These are phyloP conservation scores for Chamaecyparis obtusa DNA, from an alignment of 75 land plant genomes.

Conservation along the genomic window DNA sequence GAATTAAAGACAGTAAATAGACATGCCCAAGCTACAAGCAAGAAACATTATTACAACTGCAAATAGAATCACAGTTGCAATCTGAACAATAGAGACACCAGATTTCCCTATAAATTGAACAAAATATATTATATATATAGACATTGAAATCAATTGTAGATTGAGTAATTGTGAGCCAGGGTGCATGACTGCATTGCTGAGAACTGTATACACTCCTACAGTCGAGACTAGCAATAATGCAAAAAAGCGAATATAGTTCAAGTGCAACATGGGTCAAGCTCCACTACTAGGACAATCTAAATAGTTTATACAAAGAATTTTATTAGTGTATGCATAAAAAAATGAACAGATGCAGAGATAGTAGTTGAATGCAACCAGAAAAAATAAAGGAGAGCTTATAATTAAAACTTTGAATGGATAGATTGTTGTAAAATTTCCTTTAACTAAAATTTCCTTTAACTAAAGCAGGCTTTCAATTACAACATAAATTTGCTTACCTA, in stretches of 20 bases:
- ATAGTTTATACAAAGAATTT: background rate
- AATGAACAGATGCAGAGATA: background rate
- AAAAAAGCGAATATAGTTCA: background rate
- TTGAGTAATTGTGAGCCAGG: background rate
- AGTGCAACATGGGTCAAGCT: background rate
- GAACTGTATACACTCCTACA: background rate
- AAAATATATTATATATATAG: background rate
- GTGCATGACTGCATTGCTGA: background rate
- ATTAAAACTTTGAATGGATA: background rate
- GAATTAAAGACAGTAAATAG: background rate
- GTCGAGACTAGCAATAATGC: background rate
- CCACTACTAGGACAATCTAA: background rate
- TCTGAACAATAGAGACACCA: background rate
- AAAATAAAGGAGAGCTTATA: background rate
- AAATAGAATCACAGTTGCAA: background rate
- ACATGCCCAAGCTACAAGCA: background rate
- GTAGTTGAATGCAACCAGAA: background rate
- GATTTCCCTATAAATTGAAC: background rate
- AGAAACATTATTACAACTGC: background rate
- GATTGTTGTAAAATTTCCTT: no score
- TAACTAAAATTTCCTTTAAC: background rate
- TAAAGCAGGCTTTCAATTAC: background rate
- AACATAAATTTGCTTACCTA: slow-evolving; percentile 22
- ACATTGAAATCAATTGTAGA: background rate
- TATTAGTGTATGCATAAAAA: background rate